Conservation (phyloP, 768 basidiomycete genomes). For the Leccinum ochraceum region DNA sequence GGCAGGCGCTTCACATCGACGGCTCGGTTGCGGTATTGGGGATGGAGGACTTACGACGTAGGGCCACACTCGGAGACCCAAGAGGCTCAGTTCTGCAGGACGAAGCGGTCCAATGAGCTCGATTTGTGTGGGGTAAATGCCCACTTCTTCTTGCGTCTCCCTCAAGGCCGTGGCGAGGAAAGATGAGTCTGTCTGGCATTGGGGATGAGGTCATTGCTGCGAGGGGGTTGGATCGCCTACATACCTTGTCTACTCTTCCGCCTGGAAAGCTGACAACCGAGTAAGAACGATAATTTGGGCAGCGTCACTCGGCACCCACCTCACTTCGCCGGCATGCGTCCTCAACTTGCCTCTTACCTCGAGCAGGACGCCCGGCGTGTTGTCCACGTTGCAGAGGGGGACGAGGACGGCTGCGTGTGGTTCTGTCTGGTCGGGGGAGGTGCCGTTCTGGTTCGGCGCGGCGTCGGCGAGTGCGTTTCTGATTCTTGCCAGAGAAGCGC, state of each 20-base stretch:
- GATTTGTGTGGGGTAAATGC: conserved; percentile 56
- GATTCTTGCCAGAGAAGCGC: conserved; percentile 34
- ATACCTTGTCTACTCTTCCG: conserved; percentile 65
- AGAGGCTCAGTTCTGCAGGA: conserved; percentile 58
- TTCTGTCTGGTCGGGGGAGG: conserved; percentile 29
- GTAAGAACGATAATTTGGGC: not conserved
- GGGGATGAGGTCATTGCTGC: conserved; percentile 2
- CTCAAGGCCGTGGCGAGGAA: conserved; percentile 61
- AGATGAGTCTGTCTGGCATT: conserved; percentile 50
- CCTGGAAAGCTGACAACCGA: conserved; percentile 65
- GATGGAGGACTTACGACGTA: conserved; percentile 57
- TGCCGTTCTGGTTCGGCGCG: conserved; percentile 15
- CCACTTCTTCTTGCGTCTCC: conserved; percentile 76
- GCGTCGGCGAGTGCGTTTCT: conserved; percentile 26
- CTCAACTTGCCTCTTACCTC: conserved; percentile 68
- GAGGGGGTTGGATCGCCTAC: conserved; percentile 10
- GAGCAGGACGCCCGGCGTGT: conserved; percentile 65
- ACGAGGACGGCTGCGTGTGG: conserved; percentile 70
- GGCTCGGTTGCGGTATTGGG: no score
- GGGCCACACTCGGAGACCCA: conserved; percentile 70
- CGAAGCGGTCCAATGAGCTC: conserved; percentile 68
- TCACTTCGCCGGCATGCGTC: conserved; percentile 80
- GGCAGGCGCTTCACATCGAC: not conserved
- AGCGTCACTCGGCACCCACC: conserved; percentile 42
- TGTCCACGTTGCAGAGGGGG: conserved; percentile 74